phyloP scores from a whole-genome alignment of 2,329 filamentous ascomycete species.

The Xylariaceae sp. region DNA sequence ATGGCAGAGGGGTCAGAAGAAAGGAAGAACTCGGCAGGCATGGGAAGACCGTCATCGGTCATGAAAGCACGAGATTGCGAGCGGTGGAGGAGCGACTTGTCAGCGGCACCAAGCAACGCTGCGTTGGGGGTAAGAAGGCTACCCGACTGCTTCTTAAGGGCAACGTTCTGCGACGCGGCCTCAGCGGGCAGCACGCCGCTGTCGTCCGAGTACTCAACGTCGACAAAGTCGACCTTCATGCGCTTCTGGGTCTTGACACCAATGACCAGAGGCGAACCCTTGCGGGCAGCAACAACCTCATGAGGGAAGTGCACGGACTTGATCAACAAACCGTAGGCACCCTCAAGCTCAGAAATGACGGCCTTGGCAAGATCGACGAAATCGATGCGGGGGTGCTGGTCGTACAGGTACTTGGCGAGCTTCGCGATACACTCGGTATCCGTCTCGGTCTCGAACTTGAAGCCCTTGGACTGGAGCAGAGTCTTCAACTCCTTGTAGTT shows the following conservation, averaged over 20 bases:
- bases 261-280: slow-evolving; percentile 95
- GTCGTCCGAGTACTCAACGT: slow-evolving; percentile 94
- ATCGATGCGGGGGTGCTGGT: slow-evolving; percentile 87
- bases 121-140: slow-evolving; percentile 57
- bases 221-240: slow-evolving; percentile 99
- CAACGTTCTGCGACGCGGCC: slow-evolving; percentile 91
- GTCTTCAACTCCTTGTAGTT: slow-evolving; percentile 99
- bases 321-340: slow-evolving; percentile 92
- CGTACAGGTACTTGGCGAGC: slow-evolving; percentile 96
- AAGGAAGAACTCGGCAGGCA: slow-evolving; percentile 98
- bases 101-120: slow-evolving; percentile 75
- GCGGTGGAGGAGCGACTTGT: slow-evolving; percentile 97
- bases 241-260: slow-evolving; percentile 95
- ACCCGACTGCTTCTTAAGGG: slow-evolving; percentile 79
- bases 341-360: slow-evolving; percentile 96
- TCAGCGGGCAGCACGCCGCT: slow-evolving; percentile 80
- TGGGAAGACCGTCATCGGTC: slow-evolving; percentile 95
- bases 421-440: slow-evolving; percentile 99
- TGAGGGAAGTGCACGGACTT: slow-evolving; percentile 99
- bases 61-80: slow-evolving; percentile 98
- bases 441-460: slow-evolving; percentile 98
- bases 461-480: slow-evolving; percentile 87
- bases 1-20: slow-evolving; percentile 98
- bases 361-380: slow-evolving; percentile 97
- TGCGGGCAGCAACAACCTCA: slow-evolving; percentile 94